phyloP scores from a whole-genome alignment of 768 basidiomycete genomes.

The Pulveroboletus sp. region DNA sequence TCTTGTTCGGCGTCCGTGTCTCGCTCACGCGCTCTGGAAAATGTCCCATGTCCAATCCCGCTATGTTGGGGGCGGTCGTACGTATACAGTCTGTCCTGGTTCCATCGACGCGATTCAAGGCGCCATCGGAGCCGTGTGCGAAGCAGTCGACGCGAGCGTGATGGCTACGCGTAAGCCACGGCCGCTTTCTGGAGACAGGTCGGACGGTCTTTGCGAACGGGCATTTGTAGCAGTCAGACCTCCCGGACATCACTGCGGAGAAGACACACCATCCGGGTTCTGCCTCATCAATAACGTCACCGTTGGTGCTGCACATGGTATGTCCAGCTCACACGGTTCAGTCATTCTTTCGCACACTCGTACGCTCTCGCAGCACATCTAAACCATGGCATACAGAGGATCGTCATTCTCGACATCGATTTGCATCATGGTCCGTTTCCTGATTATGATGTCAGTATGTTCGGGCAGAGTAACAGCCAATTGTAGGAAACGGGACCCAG shows the following conservation, averaged over 20 bases:
- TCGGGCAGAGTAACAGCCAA: background rate
- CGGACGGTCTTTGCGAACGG: slow-evolving; percentile 20
- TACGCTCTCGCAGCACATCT: slow-evolving; percentile 58
- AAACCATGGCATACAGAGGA: slow-evolving; percentile 67
- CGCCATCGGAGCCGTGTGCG: slow-evolving; percentile 77
- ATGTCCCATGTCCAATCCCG: background rate
- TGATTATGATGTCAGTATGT: background rate
- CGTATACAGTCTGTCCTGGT: slow-evolving; percentile 61
- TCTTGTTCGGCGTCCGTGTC: background rate
- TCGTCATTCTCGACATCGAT: slow-evolving; percentile 86
- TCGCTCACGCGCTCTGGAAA: background rate
- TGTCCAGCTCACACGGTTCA: slow-evolving; percentile 5
- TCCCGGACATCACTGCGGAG: slow-evolving; percentile 93
- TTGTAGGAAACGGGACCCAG: slow-evolving; percentile 88
- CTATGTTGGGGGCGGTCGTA: background rate
- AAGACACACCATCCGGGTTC: slow-evolving; percentile 86
- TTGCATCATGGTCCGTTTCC: slow-evolving; percentile 24
- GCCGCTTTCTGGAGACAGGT: background rate
- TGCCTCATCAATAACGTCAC: slow-evolving; percentile 96
- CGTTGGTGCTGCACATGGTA: slow-evolving; percentile 88
- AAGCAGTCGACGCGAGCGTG: slow-evolving; percentile 76
- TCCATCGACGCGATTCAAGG: slow-evolving; percentile 78
- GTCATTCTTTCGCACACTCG: background rate
- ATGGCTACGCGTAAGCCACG: slow-evolving; percentile 19
- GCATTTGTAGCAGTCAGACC: slow-evolving; percentile 90